phyloP scores from a whole-genome alignment of 2,329 filamentous ascomycete species.

The Colletotrichum sp. region DNA sequence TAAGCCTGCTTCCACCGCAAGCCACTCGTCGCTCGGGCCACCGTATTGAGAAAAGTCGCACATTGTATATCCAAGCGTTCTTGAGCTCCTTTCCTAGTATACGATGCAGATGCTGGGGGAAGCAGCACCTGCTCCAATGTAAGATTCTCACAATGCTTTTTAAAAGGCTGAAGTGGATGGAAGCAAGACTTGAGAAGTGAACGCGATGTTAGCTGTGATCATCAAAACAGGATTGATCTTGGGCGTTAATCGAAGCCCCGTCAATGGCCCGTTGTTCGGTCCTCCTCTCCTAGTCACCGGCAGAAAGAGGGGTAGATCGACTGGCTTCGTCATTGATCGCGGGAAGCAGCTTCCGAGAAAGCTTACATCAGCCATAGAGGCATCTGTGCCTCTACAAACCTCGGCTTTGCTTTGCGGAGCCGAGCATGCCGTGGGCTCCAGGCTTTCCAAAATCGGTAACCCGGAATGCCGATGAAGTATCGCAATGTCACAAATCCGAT shows the following conservation, averaged over 20 bases:
- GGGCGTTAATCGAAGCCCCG: neutral
- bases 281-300: neutral
- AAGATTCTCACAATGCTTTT: neutral
- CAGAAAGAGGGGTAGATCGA: neutral
- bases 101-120: neutral
- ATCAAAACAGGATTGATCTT: neutral
- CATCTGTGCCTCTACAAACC: neutral
- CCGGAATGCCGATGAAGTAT: neutral
- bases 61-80: neutral
- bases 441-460: neutral
- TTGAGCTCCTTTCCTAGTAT: neutral
- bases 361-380: neutral
- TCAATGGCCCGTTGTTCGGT: neutral
- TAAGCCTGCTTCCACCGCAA: constrained; percentile 38
- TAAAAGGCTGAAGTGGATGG: neutral
- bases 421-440: neutral
- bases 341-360: neutral
- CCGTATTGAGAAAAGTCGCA: constrained; percentile 42
- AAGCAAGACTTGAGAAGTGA: neutral
- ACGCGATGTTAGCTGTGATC: neutral
- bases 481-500: neutral
- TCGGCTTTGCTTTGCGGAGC: neutral
- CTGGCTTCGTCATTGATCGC: neutral
- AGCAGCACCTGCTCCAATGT: neutral
- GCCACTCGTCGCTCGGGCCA: constrained; percentile 47